Conservation (phyloP, 805 yeast genomes). For the Sugiyamaella mastotermitis region DNA sequence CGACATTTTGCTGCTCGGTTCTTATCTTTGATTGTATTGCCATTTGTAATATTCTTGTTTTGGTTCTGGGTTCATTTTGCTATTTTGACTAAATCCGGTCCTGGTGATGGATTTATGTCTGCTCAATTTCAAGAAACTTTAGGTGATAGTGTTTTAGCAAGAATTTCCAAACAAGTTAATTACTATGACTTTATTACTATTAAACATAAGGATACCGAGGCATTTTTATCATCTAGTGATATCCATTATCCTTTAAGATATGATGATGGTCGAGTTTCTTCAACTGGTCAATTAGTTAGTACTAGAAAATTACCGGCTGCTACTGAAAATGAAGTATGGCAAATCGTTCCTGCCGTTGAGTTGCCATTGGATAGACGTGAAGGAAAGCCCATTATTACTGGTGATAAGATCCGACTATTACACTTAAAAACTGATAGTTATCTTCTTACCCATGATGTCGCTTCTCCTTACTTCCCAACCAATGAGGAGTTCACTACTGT, state of each 20-base stretch:
- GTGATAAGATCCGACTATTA: conserved; percentile 70
- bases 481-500: conserved; percentile 88
- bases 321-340: conserved; percentile 74
- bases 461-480: conserved; percentile 88
- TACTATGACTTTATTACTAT: conserved; percentile 73
- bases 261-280: conserved; percentile 92
- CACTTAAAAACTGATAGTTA: conserved; percentile 78
- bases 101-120: conserved; percentile 95
- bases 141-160: conserved; percentile 73
- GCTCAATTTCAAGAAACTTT: conserved; percentile 90
- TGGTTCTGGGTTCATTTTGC: conserved; percentile 93
- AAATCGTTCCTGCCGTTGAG: conserved; percentile 60
- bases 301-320: conserved; percentile 40
- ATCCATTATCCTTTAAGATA: conserved; percentile 80
- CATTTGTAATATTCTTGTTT: conserved; percentile 71
- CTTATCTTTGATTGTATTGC: conserved; percentile 65
- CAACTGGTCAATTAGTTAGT: conserved; percentile 93
- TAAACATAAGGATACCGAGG: conserved; percentile 72
- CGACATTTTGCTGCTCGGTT: conserved; percentile 75
- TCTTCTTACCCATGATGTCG: conserved; percentile 88
- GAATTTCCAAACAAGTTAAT: conserved; percentile 62
- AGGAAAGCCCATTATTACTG: conserved; percentile 52
- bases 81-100: conserved; percentile 79
- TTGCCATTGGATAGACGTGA: conserved; percentile 35
- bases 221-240: conserved; percentile 77